Evolutionary conservation across 2,329 filamentous ascomycete genomes (phyloP), one percentile per base, ranked within the genome.

Genomic region (Bertia moriformis): DNA sequence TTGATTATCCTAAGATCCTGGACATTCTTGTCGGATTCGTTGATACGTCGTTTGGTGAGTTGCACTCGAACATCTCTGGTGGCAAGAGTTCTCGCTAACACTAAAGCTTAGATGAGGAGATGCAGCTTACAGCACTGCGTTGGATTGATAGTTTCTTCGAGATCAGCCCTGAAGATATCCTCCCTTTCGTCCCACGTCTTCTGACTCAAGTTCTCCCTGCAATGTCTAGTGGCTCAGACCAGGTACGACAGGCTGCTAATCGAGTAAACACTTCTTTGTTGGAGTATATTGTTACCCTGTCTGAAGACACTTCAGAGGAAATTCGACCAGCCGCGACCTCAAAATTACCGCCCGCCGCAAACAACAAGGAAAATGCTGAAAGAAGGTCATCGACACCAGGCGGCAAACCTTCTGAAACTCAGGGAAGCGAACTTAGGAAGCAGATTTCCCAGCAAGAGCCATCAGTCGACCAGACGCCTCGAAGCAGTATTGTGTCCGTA

Each of bases 101-200:
- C 12, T 35, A 15, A 35, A 17, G n/a, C n/a, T 47, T 54, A 79
- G 88, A 95, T 54, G 87, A 96, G 55, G 85, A 94, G 51, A 88
- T 93, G 46, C 73, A 95, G 35, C 69, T 95, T 29, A 93, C 93
- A 39, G 87, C 88, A 3, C 66, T 98, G 19, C 76, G 86, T 44
- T 98, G 91, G 91, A 87, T 98, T 46, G 87, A 95, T 47, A 83
- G 83, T 43, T 95, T 98, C 55, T 82, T 98, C 48, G 88, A 96
- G 45, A 96, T 98, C 36, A 95, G 88, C 49, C 89, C 91, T 0
- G 91, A 95, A 54, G 91, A 98, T 51, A 93, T 98, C 3, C 69
- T 98, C 32, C 83, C 84, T 3, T 96, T 96, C 56, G 91, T 93
- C 1, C 93, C 93, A 17, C 84, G 86, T 48, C 79, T 98, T 19